These are phyloP conservation scores for Xylariaceae sp. DNA, from an alignment of 2,329 filamentous ascomycete genomes.

Conservation along the genomic window DNA sequence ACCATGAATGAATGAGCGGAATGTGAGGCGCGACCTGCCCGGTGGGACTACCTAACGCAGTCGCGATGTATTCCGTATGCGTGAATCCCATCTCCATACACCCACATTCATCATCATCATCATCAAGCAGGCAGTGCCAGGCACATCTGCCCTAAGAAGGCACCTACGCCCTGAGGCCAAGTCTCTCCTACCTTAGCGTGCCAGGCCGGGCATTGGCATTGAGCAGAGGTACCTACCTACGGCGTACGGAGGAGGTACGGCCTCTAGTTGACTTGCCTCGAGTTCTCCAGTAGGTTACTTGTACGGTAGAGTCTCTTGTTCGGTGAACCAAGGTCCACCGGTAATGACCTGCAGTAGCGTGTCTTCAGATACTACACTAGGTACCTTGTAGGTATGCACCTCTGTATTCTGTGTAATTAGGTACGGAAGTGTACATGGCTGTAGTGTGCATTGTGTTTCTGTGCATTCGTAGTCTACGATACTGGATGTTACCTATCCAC, in stretches of 20 bases:
- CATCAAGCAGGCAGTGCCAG: no score
- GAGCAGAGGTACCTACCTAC: no score
- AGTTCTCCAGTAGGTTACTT: neutral
- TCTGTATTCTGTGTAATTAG: neutral
- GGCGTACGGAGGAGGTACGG: no score
- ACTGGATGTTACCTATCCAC: neutral
- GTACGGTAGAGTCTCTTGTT: neutral
- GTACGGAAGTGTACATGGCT: neutral
- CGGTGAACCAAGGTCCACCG: neutral
- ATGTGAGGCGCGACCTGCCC: constrained; percentile 12
- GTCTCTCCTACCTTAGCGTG: no score
- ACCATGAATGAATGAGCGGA: constrained; percentile 7
- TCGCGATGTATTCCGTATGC: no score
- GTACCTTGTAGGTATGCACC: neutral
- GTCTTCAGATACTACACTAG: neutral
- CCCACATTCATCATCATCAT: no score
- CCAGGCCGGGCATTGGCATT: no score
- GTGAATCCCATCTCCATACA: no score
- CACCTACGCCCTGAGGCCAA: no score
- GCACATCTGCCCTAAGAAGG: no score
- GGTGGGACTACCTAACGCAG: constrained; percentile 8
- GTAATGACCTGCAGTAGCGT: constrained; percentile 22
- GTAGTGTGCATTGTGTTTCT: neutral
- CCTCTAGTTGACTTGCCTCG: neutral
- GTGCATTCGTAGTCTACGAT: neutral